These are phyloP conservation scores for Parastagonospora nodorum DNA, from an alignment of 2,329 filamentous ascomycete species.

Conservation along the genomic window DNA sequence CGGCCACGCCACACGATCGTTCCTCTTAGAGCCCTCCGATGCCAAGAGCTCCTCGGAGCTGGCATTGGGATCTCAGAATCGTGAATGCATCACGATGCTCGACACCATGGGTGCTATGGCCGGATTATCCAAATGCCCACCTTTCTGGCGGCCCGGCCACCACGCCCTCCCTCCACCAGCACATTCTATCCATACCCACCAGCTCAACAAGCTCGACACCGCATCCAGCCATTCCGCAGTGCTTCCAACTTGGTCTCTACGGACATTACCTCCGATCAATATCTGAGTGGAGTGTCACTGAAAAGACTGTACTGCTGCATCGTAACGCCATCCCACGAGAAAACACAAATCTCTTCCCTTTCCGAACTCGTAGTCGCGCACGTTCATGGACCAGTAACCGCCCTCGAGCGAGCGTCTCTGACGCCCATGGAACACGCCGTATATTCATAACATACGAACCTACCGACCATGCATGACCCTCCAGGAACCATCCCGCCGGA, in stretches of 20 bases:
- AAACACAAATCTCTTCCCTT: no score
- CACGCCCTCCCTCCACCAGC: conserved; percentile 1
- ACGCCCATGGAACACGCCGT: conserved; percentile 22
- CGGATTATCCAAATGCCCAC: conserved; percentile 7
- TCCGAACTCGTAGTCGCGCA: background rate
- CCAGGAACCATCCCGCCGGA: conserved; percentile 21
- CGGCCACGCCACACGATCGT: conserved; percentile 4
- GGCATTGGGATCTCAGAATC: conserved; percentile 23
- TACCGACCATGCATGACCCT: conserved; percentile 28
- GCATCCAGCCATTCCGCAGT: background rate
- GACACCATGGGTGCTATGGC: conserved; percentile 18
- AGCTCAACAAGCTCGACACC: background rate
- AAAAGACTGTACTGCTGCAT: no score
- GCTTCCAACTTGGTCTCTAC: background rate
- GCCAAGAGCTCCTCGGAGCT: conserved; percentile 6
- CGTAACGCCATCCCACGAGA: no score
- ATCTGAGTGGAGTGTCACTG: no score
- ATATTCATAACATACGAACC: conserved; percentile 11
- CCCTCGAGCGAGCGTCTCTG: conserved; percentile 1
- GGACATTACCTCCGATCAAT: no score
- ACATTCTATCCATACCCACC: conserved; percentile 1
- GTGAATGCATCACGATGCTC: conserved; percentile 13
- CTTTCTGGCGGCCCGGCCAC: conserved; percentile 7
- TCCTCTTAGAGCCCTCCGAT: conserved; percentile 17
- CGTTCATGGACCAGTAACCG: background rate